Percentiles rank a stretch among this genome's conserved stretches.
Evolutionary conservation across 2,329 filamentous ascomycete genomes (phyloP).

Genomic region (Epichloe coenophiala): DNA sequence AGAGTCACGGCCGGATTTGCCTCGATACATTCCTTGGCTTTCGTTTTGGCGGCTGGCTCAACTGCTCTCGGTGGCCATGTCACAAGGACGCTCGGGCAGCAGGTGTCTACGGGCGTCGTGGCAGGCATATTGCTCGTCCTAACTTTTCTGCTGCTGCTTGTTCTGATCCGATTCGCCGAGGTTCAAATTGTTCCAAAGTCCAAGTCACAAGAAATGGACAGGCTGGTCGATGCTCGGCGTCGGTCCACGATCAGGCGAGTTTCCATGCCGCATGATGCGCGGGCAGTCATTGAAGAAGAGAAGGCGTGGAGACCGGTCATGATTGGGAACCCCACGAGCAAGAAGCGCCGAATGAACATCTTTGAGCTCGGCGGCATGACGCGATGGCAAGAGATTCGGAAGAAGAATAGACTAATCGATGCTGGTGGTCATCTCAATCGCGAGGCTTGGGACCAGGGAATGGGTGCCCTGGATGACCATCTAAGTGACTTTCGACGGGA

Average conservation of each 20-base stretch:
- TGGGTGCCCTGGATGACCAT: conserved; percentile 24
- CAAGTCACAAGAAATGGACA: conserved; percentile 40
- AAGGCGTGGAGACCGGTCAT: conserved; percentile 56
- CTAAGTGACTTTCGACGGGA: conserved; percentile 21
- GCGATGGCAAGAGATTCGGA: conserved; percentile 60
- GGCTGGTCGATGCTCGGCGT: conserved; percentile 33
- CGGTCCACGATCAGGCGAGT: conserved; percentile 32
- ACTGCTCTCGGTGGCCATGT: conserved; percentile 56
- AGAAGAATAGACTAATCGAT: conserved; percentile 44
- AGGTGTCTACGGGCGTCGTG: conserved; percentile 53
- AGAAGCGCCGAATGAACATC: conserved; percentile 55
- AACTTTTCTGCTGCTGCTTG: conserved; percentile 47
- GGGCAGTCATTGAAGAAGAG: conserved; percentile 33
- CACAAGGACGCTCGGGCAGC: conserved; percentile 52
- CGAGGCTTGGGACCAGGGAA: conserved; percentile 20
- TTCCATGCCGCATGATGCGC: conserved; percentile 24
- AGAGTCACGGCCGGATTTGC: conserved; percentile 60
- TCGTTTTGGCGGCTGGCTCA: conserved; percentile 53
- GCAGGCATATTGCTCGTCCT: conserved; percentile 53
- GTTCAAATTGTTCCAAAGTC: conserved; percentile 57
- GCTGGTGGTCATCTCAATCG: conserved; percentile 23
- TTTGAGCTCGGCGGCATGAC: conserved; percentile 56
- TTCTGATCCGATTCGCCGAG: conserved; percentile 50
- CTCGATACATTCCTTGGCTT: conserved; percentile 54
- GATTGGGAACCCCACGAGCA: conserved; percentile 57